Conservation (phyloP, 140 eudicot genomes). For the Flaveria floridana region DNA sequence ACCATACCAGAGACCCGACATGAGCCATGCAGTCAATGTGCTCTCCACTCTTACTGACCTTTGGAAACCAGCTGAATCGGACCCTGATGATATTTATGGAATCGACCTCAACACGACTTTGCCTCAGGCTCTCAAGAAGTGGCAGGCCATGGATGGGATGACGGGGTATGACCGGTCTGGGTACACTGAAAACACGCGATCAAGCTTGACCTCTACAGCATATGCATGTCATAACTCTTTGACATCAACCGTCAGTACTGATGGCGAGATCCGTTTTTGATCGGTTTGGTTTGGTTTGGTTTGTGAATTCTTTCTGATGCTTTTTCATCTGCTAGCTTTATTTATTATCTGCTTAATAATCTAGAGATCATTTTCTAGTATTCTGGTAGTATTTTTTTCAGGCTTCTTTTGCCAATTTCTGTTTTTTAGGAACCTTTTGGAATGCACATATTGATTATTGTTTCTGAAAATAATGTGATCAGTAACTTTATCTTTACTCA, state of each 20-base stretch:
- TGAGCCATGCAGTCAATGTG: constrained; percentile 84
- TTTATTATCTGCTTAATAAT: constrained; percentile 24
- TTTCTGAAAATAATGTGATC: not conserved
- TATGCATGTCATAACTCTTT: not conserved
- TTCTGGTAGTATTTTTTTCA: constrained; percentile 1
- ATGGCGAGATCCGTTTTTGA: constrained; percentile 38
- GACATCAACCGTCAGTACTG: constrained; percentile 29
- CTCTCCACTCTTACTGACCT: constrained; percentile 71
- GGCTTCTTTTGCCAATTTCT: not conserved
- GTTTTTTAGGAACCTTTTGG: constrained; percentile 17
- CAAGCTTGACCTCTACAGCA: constrained; percentile 39
- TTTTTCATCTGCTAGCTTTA: not conserved
- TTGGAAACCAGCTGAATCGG: constrained; percentile 79
- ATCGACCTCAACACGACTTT: constrained; percentile 67
- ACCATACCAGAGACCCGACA: constrained; percentile 90
- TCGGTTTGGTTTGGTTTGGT: constrained; percentile 29
- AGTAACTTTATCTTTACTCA: not conserved
- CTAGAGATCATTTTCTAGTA: not conserved
- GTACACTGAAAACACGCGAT: constrained; percentile 57
- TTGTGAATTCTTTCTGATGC: constrained; percentile 39
- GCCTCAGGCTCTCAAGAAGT: constrained; percentile 52
- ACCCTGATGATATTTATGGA: constrained; percentile 64
- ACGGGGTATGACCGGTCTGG: constrained; percentile 50
- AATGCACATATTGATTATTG: not conserved
- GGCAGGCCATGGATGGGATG: constrained; percentile 56